Conservation (phyloP, 2,329 filamentous ascomycete genomes). For the Cladosporium sp. region DNA sequence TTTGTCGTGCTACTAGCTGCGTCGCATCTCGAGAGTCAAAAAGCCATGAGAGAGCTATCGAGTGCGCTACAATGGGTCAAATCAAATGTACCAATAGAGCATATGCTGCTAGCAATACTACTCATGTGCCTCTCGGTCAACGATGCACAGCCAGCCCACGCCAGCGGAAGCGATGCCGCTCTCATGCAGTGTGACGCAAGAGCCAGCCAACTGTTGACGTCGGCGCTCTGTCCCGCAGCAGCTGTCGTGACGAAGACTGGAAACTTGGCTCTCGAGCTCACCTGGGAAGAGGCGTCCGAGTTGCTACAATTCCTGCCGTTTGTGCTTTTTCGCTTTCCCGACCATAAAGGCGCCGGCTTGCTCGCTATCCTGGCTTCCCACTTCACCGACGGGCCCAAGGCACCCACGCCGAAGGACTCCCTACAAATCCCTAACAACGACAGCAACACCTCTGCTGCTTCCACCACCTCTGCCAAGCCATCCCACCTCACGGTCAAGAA, state of each 20-base stretch:
- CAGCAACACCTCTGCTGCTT: neutral
- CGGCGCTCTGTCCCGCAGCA: neutral
- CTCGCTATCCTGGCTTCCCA: constrained; percentile 8
- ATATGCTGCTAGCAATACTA: neutral
- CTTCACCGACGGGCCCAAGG: neutral
- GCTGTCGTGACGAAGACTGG: neutral
- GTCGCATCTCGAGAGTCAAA: neutral
- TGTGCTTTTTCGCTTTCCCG: constrained; percentile 2
- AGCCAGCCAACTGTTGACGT: neutral
- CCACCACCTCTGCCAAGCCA: neutral
- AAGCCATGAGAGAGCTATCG: neutral
- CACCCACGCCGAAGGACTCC: constrained; percentile 1
- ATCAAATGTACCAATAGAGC: neutral
- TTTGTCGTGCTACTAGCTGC: neutral
- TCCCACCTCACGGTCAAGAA: constrained; percentile 9
- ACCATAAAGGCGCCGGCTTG: constrained; percentile 9
- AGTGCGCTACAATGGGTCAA: neutral
- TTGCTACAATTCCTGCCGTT: constrained; percentile 3
- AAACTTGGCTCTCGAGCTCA: neutral
- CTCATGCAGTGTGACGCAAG: constrained; percentile 8
- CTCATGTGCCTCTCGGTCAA: neutral
- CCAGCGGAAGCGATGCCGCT: neutral
- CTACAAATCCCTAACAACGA: constrained; percentile 1
- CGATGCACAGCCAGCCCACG: neutral
- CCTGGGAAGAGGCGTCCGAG: constrained; percentile 2